Conservation (phyloP, 164 flowering plant species). For the Magnolia sinica region DNA sequence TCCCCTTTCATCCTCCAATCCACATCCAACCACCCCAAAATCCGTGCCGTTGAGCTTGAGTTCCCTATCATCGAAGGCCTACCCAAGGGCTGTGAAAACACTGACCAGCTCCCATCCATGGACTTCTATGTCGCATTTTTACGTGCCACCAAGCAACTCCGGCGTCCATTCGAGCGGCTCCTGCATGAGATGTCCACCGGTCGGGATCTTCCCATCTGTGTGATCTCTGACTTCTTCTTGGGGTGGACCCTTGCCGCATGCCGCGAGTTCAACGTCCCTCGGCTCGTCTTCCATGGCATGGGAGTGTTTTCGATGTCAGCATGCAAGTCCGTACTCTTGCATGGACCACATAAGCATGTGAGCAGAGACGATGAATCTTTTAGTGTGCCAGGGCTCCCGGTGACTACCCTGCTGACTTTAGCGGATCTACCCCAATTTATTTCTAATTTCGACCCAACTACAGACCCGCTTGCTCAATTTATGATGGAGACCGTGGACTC, state of each 20-base stretch:
- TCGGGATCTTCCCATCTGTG: constrained; percentile 24
- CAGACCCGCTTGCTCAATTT: constrained; percentile 4
- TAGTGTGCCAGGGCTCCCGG: constrained; percentile 10
- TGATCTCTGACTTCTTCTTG: constrained; percentile 35
- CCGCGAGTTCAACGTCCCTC: constrained; percentile 19
- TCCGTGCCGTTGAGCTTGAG: constrained; percentile 18
- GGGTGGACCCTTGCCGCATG: constrained; percentile 29
- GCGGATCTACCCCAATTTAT: constrained; percentile 14
- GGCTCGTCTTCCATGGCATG: constrained; percentile 38
- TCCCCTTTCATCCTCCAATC: constrained; percentile 5
- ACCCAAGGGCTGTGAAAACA: constrained; percentile 31
- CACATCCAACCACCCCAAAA: constrained; percentile 6
- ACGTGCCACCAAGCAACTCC: constrained; percentile 18
- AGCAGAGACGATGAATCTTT: neutral
- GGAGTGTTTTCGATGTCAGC: constrained; percentile 28
- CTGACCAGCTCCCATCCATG: constrained; percentile 27
- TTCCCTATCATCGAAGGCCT: constrained; percentile 23
- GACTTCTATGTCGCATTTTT: constrained; percentile 14
- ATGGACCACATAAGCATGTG: neutral
- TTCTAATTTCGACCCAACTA: neutral
- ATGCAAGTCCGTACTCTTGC: neutral
- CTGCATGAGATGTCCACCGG: constrained; percentile 16
- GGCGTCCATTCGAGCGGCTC: constrained; percentile 16
- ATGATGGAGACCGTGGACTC: neutral
- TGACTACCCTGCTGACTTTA: constrained; percentile 7